Evolutionary conservation across 78 protist genomes (phyloP).

Genomic region (Dictyostelium firmibasis): DNA sequence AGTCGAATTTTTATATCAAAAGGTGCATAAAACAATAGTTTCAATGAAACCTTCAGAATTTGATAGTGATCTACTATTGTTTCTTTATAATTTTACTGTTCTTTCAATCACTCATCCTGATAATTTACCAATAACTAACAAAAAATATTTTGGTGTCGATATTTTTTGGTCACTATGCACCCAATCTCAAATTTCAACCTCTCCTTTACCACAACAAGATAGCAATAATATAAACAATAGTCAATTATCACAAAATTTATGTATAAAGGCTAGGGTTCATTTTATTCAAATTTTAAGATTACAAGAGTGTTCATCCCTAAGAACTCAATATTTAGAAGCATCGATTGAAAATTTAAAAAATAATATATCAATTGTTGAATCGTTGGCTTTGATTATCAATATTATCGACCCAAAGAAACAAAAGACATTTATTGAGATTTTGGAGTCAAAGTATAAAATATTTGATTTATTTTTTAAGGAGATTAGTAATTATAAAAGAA

Average conservation of each 20-base stretch:
- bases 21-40: not conserved
- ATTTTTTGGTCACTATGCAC: conserved; percentile 29
- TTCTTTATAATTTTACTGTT: conserved; percentile 25
- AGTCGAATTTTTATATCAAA: conserved; percentile 40
- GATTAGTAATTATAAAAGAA: conserved; percentile 15
- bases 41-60: conserved; percentile 16
- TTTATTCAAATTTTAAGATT: not conserved
- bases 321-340: conserved; percentile 20
- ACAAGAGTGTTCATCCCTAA: not conserved
- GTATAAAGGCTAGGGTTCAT: conserved; percentile 7
- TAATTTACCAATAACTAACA: not conserved
- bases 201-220: not conserved
- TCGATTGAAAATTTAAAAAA: conserved; percentile 39
- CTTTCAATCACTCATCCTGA: conserved; percentile 47
- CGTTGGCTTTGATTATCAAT: conserved; percentile 29
- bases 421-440: conserved; percentile 12
- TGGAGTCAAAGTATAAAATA: conserved; percentile 37
- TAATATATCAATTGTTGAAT: not conserved
- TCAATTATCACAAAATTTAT: not conserved
- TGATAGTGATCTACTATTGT: conserved; percentile 37
- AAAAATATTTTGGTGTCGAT: conserved; percentile 45
- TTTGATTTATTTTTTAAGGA: conserved; percentile 62
- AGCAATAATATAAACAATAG: not conserved
- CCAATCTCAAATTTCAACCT: not conserved
- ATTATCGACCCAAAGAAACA: conserved; percentile 39